Percentiles rank a stretch among this genome's conserved stretches.
phyloP scores from a whole-genome alignment of 2,329 filamentous ascomycete species.

The Trichocomaceae sp. region DNA sequence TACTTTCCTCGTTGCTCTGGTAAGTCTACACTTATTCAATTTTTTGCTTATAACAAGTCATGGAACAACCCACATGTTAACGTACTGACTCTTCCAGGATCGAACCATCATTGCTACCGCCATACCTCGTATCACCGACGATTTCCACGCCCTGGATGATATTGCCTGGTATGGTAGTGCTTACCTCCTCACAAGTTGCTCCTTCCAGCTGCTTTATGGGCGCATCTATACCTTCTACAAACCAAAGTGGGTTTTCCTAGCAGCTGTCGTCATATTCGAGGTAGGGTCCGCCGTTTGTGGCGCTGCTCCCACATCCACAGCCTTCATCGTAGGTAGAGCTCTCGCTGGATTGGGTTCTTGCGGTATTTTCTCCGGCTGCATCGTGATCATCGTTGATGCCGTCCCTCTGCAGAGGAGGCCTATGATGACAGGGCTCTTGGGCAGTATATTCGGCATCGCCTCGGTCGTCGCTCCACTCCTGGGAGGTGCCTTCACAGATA shows the following conservation, averaged over 20 bases:
- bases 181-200: slow-evolving; percentile 39
- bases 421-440: slow-evolving; percentile 18
- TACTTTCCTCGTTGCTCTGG: slow-evolving; percentile 23
- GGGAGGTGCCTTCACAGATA: slow-evolving; percentile 18
- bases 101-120: slow-evolving; percentile 20
- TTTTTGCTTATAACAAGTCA: neutral
- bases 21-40: slow-evolving; percentile 12
- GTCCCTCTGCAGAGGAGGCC: slow-evolving; percentile 23
- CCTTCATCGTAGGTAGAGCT: slow-evolving; percentile 29
- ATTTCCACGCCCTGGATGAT: slow-evolving; percentile 34
- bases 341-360: slow-evolving; percentile 26
- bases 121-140: slow-evolving; percentile 21
- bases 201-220: slow-evolving; percentile 29
- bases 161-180: slow-evolving; percentile 33
- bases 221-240: slow-evolving; percentile 44
- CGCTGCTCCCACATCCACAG: slow-evolving; percentile 24
- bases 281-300: slow-evolving; percentile 40
- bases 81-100: slow-evolving; percentile 1
- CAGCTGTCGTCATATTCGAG: slow-evolving; percentile 39
- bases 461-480: slow-evolving; percentile 16
- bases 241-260: slow-evolving; percentile 39
- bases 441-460: slow-evolving; percentile 21
- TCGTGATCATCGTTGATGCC: slow-evolving; percentile 21
- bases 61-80: neutral
- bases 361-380: slow-evolving; percentile 20